Conservation (phyloP, 768 basidiomycete species). For the Dendrothele bispora region DNA sequence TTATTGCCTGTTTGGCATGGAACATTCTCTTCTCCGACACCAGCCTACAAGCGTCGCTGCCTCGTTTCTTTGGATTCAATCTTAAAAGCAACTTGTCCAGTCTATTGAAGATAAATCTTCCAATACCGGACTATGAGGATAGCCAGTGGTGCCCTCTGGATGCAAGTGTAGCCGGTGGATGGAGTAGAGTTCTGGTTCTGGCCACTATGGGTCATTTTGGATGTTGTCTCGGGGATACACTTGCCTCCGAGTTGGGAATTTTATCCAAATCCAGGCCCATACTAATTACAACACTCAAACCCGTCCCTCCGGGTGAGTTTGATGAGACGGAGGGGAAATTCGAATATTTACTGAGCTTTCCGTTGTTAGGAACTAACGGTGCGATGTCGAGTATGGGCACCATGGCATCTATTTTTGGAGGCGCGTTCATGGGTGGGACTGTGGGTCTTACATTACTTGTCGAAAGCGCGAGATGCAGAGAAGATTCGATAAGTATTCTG, state of each 20-base stretch:
- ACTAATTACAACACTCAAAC: slow-evolving; percentile 74
- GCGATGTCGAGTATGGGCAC: slow-evolving; percentile 79
- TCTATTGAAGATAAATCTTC: slow-evolving; percentile 20
- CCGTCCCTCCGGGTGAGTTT: slow-evolving; percentile 86
- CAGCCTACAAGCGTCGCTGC: slow-evolving; percentile 39
- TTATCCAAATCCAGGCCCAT: slow-evolving; percentile 67
- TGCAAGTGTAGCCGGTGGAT: slow-evolving; percentile 39
- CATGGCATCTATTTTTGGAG: slow-evolving; percentile 70
- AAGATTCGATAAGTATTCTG: slow-evolving; percentile 35
- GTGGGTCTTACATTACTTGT: slow-evolving; percentile 55
- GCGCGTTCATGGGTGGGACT: slow-evolving; percentile 65
- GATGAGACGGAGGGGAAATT: no score
- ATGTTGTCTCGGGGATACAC: slow-evolving; percentile 88
- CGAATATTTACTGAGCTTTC: no score
- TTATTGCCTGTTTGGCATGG: slow-evolving; percentile 64
- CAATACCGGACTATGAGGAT: slow-evolving; percentile 22
- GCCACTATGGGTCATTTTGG: slow-evolving; percentile 78
- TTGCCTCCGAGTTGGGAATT: slow-evolving; percentile 93
- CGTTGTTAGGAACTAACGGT: slow-evolving; percentile 93
- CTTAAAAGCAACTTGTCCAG: slow-evolving; percentile 10
- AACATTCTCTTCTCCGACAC: slow-evolving; percentile 48
- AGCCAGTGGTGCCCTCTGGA: slow-evolving; percentile 65
- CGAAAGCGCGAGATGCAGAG: slow-evolving; percentile 61
- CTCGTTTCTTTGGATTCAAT: slow-evolving; percentile 20
- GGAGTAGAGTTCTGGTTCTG: slow-evolving; percentile 64